phyloP scores from a whole-genome alignment of 106 monocot genomes.

The Platanthera zijinensis region DNA sequence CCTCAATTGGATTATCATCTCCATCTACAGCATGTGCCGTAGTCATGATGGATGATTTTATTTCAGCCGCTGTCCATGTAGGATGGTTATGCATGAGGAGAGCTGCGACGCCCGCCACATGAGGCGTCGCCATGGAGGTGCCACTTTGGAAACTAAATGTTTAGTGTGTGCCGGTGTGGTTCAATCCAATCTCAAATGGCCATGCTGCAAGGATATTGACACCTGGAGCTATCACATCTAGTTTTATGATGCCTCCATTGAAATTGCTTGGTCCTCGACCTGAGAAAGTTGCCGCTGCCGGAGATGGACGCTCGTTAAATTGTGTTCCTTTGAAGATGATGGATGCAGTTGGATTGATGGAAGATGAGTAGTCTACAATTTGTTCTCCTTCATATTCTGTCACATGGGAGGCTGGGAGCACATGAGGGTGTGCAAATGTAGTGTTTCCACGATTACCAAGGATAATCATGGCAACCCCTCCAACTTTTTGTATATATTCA shows the following conservation, averaged over 20 bases:
- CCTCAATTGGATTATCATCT: not conserved
- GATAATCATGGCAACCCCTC: conserved; percentile 24
- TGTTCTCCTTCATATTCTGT: not conserved
- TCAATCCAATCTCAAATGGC: too few relatives aligned
- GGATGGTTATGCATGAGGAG: conserved; percentile 29
- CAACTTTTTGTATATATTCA: conserved; percentile 15
- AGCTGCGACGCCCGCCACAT: conserved; percentile 37
- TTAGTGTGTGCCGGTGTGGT: not conserved
- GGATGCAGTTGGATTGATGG: not conserved
- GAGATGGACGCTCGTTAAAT: not conserved
- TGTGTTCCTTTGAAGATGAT: not conserved
- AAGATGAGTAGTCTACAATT: not conserved
- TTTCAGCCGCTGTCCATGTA: conserved; percentile 26
- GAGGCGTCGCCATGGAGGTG: conserved; percentile 43
- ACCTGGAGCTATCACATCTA: conserved; percentile 24
- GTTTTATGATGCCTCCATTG: conserved; percentile 30
- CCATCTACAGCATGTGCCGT: conserved; percentile 7
- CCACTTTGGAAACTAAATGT: conserved; percentile 21
- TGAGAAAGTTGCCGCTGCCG: conserved; percentile 17
- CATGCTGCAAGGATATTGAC: conserved; percentile 31
- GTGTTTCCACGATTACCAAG: not conserved
- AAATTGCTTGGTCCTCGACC: too few relatives aligned
- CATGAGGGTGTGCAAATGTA: conserved; percentile 5
- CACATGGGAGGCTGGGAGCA: conserved; percentile 14
- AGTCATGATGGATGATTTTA: conserved; percentile 46